phyloP scores from a whole-genome alignment of 495 filamentous ascomycete species.

The Xanthoparmelia taractica region DNA sequence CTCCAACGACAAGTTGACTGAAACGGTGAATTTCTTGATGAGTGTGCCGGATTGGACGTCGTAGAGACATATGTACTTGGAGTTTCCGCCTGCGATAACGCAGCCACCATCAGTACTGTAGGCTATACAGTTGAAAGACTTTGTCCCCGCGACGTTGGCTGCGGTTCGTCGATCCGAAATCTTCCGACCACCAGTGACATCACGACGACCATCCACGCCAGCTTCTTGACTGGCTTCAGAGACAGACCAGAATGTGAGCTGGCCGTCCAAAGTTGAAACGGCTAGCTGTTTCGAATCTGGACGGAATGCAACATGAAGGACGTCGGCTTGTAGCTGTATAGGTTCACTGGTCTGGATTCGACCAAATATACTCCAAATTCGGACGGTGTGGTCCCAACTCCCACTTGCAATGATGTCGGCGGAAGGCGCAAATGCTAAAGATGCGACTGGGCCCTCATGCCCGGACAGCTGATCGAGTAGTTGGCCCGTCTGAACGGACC shows the following conservation, averaged over 20 bases:
- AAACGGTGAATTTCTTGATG: conserved; percentile 91
- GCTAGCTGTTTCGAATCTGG: conserved; percentile 88
- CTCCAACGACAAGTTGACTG: conserved; percentile 84
- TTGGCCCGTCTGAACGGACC: conserved; percentile 97
- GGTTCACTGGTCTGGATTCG: conserved; percentile 93
- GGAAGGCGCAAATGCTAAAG: conserved; percentile 78
- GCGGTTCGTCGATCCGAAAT: conserved; percentile 79
- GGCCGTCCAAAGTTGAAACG: conserved; percentile 86
- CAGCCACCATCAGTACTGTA: conserved; percentile 91
- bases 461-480: conserved; percentile 83
- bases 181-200: conserved; percentile 88
- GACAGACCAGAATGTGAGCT: conserved; percentile 91
- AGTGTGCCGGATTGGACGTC: conserved; percentile 80
- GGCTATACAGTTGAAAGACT: conserved; percentile 75
- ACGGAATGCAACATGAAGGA: conserved; percentile 77
- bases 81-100: conserved; percentile 82
- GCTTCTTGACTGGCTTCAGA: conserved; percentile 74
- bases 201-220: conserved; percentile 77
- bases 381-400: conserved; percentile 90
- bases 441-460: conserved; percentile 87
- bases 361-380: conserved; percentile 91
- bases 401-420: conserved; percentile 77
- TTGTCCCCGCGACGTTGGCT: conserved; percentile 80
- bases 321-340: conserved; percentile 79
- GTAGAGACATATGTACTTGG: conserved; percentile 96